phyloP scores from a whole-genome alignment of 306 rosid species.

The Malus sylvestris region DNA sequence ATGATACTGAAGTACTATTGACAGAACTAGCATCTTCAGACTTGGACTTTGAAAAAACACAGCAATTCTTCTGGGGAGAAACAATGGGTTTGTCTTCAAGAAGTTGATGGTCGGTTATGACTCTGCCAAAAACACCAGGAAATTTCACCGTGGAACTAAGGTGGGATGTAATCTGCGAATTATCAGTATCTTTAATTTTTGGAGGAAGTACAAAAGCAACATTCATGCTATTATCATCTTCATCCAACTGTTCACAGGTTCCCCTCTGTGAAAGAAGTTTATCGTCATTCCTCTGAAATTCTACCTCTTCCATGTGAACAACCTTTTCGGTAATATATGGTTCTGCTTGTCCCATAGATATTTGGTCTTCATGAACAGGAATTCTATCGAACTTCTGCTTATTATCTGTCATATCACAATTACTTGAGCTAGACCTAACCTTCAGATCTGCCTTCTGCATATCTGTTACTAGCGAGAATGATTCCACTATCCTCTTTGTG shows the following conservation, averaged over 20 bases:
- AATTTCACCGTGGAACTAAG: background rate
- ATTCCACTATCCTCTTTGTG: constrained; percentile 21
- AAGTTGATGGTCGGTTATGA: constrained; percentile 8
- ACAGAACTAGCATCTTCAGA: constrained; percentile 9
- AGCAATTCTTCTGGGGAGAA: constrained; percentile 18
- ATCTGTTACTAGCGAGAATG: constrained; percentile 16
- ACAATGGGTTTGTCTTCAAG: constrained; percentile 15
- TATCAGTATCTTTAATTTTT: constrained; percentile 9
- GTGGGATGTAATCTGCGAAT: background rate
- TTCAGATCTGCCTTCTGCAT: constrained; percentile 17
- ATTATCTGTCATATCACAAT: constrained; percentile 11
- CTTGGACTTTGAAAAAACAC: constrained; percentile 18
- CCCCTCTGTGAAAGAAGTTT: constrained; percentile 15
- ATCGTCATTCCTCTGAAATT: constrained; percentile 15
- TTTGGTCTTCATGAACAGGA: constrained; percentile 15
- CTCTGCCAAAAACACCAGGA: constrained; percentile 1
- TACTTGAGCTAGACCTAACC: constrained; percentile 10
- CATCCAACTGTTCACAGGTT: constrained; percentile 21
- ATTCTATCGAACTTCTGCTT: constrained; percentile 10
- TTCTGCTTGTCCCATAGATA: constrained; percentile 20
- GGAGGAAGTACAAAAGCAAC: background rate
- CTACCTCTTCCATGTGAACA: constrained; percentile 23
- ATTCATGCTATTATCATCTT: constrained; percentile 20
- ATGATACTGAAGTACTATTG: constrained; percentile 1
- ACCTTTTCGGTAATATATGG: constrained; percentile 13